Conservation (phyloP, 129 eudicot genomes). For the Lactuca sativa region DNA sequence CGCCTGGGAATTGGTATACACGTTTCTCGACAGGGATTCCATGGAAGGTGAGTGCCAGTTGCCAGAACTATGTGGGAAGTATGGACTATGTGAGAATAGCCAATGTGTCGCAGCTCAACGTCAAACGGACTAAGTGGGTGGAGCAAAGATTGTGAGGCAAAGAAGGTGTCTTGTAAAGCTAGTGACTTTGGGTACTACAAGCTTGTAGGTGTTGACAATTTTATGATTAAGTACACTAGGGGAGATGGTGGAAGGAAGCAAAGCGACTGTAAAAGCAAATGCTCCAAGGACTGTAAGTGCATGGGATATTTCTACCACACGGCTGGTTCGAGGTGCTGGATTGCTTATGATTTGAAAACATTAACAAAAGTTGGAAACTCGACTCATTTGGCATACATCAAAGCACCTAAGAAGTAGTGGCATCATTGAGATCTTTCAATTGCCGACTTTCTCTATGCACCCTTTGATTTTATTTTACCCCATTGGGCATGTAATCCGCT, state of each 20-base stretch:
- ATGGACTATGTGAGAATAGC: constrained; percentile 7
- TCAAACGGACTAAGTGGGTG: constrained; percentile 11
- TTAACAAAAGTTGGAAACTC: constrained; percentile 22
- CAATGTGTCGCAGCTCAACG: constrained; percentile 19
- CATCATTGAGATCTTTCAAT: not conserved
- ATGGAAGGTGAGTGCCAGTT: constrained; percentile 18
- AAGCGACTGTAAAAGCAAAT: constrained; percentile 23
- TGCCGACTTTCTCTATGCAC: too few species aligned
- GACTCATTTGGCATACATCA: constrained; percentile 18
- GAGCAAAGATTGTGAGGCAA: not conserved
- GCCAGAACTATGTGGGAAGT: constrained; percentile 18
- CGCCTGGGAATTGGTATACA: constrained; percentile 8
- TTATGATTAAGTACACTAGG: constrained; percentile 17
- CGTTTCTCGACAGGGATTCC: constrained; percentile 1
- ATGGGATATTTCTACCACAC: not conserved
- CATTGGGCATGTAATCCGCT: too few species aligned
- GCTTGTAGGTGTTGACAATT: constrained; percentile 29
- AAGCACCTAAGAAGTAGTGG: constrained; percentile 14
- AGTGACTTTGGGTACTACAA: constrained; percentile 25
- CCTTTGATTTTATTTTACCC: too few species aligned
- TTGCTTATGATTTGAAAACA: constrained; percentile 42
- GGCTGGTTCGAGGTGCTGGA: constrained; percentile 37
- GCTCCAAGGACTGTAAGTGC: not conserved
- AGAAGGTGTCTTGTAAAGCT: constrained; percentile 9
- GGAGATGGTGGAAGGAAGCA: constrained; percentile 38